These are phyloP conservation scores for Dioscorea cayenensis DNA, from an alignment of 116 monocot species.

Conservation along the genomic window DNA sequence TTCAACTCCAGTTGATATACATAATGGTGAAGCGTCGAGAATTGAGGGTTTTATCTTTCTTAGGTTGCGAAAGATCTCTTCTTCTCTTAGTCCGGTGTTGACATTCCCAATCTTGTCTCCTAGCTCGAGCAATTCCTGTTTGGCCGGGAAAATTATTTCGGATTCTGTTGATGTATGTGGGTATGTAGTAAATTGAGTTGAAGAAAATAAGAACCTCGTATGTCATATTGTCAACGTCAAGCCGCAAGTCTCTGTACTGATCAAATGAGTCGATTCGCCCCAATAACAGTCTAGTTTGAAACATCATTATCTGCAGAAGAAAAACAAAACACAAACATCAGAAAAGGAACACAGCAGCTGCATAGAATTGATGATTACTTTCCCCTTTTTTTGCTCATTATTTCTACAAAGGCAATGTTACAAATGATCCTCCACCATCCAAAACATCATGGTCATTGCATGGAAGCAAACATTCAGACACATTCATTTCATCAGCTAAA, in stretches of 20 bases:
- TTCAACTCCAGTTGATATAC: conserved; percentile 45
- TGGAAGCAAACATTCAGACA: no score
- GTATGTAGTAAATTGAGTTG: not conserved
- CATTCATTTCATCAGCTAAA: no score
- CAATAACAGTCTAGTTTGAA: conserved; percentile 62
- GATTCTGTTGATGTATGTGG: not conserved
- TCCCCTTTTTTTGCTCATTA: no score
- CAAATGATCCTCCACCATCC: no score
- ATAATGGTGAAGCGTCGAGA: conserved; percentile 24
- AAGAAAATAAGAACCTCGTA: conserved; percentile 60
- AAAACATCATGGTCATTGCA: no score
- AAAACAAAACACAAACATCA: not conserved
- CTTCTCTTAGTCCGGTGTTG: conserved; percentile 89
- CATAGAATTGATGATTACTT: no score
- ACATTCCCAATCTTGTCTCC: conserved; percentile 87
- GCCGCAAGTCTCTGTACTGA: conserved; percentile 69
- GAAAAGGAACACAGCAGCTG: no score
- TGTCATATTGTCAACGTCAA: conserved; percentile 95
- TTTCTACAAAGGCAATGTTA: no score
- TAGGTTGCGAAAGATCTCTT: conserved; percentile 56
- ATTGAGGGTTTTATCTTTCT: conserved; percentile 47
- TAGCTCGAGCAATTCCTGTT: conserved; percentile 89
- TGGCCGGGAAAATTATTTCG: not conserved
- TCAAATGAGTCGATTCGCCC: conserved; percentile 62
- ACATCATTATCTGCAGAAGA: conserved; percentile 72